Base-by-base conservation (phyloP, 805 yeast species). In the Monosporozyma aerobia region DNA sequence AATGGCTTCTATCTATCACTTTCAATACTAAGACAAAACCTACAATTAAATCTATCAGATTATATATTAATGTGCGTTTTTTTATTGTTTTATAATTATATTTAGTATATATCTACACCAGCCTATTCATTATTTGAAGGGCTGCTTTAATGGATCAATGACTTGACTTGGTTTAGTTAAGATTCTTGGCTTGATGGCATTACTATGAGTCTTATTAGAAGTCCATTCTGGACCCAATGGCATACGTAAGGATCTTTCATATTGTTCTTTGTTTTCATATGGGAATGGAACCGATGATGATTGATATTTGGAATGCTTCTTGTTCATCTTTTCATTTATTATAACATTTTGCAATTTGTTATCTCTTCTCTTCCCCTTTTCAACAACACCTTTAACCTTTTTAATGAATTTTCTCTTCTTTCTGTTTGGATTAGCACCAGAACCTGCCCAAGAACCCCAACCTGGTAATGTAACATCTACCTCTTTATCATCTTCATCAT, bases 211-310 rank as follows among this genome's bases (percentile, higher is more conserved):
- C 51, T 82, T 85, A 64, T 88, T 82, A 6, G 95, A 80, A 8
- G 92, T 83, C 98, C 98, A 94, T 70, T 94, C 96, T 69, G 87
- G 95, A 27, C 98, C 98, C 55, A 94, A 74, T n/a, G 98, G 97
- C 89, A 89, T 85, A 65, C 96, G 80, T 63, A 94, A 74, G 5
- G 96, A 82, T 65, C 96, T 80, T 70, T 94, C 99, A 69, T 94
- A 94, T 71, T 94, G 98, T 66, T 90, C 98, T 66, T 84, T 78
- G 55, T 84, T 85, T 72, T 94, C 97, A 68, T 78, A 94, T 54
- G 97, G 97, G 78, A 83, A 92, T 29, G 98, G 98, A 48, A 94
- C 96, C n/a, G 85, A 81, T 41, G 83, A 77, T 1, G 97, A 85
- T 68, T 84, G 90, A 71, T 88, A 94, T 70, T 88, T 90, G 63